These are phyloP conservation scores for Vicia sativa DNA, from an alignment of 306 rosid genomes.

Conservation along the genomic window DNA sequence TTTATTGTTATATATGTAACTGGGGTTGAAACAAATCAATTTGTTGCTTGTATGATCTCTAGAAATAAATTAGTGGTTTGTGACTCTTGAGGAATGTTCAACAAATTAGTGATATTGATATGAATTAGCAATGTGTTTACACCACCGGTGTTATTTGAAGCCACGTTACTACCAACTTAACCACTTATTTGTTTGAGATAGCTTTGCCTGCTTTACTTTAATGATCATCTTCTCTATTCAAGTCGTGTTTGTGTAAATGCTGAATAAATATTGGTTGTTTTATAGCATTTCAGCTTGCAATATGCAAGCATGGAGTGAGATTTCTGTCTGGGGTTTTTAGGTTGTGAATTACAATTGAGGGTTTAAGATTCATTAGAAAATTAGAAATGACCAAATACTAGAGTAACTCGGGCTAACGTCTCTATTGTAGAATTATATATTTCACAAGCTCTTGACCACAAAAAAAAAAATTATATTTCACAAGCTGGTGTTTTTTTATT, in stretches of 20 bases:
- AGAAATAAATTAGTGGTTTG: neutral
- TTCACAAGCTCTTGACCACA: too few relatives aligned
- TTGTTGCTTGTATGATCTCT: neutral
- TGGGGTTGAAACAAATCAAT: neutral
- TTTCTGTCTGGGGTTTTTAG: constrained; percentile 4
- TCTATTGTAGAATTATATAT: neutral
- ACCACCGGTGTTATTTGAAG: constrained; percentile 80
- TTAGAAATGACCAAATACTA: too few relatives aligned
- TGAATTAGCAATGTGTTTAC: constrained; percentile 78
- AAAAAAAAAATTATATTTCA: too few relatives aligned
- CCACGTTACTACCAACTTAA: constrained; percentile 52
- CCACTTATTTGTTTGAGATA: neutral
- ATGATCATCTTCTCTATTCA: neutral
- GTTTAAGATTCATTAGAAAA: too few relatives aligned
- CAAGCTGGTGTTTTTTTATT: too few relatives aligned
- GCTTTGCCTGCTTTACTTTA: constrained; percentile 8
- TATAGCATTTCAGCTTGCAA: neutral
- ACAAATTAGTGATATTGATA: constrained; percentile 44
- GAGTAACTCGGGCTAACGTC: too few relatives aligned
- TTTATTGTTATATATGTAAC: neutral
- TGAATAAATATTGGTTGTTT: neutral
- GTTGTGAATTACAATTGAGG: constrained; percentile 8
- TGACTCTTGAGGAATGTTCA: neutral
- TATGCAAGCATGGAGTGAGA: neutral
- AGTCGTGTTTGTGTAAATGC: neutral